Evolutionary conservation across 352 stramenopile genomes (phyloP).

Genomic region (Pythium diclinum): DNA sequence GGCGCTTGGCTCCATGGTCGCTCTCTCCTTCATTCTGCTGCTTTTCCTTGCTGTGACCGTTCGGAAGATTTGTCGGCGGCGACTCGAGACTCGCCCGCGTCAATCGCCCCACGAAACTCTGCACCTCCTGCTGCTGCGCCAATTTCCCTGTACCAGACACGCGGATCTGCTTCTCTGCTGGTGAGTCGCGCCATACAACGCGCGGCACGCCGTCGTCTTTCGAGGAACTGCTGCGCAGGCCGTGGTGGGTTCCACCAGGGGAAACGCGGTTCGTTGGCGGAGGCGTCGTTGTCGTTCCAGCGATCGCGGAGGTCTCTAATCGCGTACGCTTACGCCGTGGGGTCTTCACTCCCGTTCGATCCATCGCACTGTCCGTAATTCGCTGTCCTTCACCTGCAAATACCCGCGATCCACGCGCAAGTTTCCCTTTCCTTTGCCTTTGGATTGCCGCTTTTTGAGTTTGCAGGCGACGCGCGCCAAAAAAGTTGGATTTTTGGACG

Average conservation of each 20-base stretch:
- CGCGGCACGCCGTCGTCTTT: slow-evolving; percentile 23
- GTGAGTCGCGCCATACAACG: slow-evolving; percentile 83
- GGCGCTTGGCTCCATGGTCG: slow-evolving; percentile 22
- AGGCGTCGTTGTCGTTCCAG: slow-evolving; percentile 14
- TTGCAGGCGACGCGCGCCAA: slow-evolving; percentile 11
- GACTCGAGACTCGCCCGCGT: slow-evolving; percentile 52
- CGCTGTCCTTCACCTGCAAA: slow-evolving; percentile 12
- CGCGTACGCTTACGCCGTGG: slow-evolving; percentile 48
- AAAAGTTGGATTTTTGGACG: slow-evolving; percentile 2
- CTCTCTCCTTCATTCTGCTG: not conserved
- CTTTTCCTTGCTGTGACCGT: not conserved
- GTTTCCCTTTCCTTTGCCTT: slow-evolving; percentile 20
- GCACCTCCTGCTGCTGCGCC: slow-evolving; percentile 60
- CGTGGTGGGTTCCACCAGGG: not conserved
- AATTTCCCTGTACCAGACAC: slow-evolving; percentile 68
- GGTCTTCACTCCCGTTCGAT: slow-evolving; percentile 6
- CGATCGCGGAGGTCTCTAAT: slow-evolving; percentile 31
- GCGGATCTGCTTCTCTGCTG: slow-evolving; percentile 74
- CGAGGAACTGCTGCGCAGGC: slow-evolving; percentile 1
- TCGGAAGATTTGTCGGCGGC: slow-evolving; percentile 9
- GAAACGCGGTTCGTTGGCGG: slow-evolving; percentile 8
- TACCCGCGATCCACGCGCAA: not conserved
- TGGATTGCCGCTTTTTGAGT: not conserved
- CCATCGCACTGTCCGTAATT: slow-evolving; percentile 9
- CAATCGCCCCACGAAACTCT: slow-evolving; percentile 65